A percentile compares a stretch with the other conserved stretches of the same genome.
Evolutionary conservation across 2,329 filamentous ascomycete species (phyloP).

Genomic region (Colletotrichum eremochloae): DNA sequence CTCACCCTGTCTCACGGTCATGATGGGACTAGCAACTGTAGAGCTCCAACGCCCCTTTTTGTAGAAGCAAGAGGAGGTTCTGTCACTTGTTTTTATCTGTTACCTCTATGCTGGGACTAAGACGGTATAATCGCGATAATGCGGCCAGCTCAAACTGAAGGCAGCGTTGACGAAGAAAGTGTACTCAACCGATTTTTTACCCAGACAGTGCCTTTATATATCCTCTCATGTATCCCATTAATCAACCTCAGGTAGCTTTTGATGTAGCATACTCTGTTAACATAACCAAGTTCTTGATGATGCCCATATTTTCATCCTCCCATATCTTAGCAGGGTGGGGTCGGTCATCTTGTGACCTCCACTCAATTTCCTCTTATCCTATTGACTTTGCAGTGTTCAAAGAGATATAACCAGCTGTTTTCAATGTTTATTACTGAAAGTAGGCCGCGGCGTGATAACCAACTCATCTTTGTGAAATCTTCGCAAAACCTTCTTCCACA

Average conservation of each 20-base stretch:
- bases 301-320: not conserved
- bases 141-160: not conserved
- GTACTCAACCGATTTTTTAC: not conserved
- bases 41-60: not conserved
- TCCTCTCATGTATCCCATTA: too few relatives aligned
- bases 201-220: not conserved
- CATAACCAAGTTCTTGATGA: not conserved
- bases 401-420: not conserved
- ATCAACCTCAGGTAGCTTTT: too few relatives aligned
- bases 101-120: not conserved
- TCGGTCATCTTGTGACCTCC: not conserved
- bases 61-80: not conserved
- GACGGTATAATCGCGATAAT: not conserved
- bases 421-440: not conserved
- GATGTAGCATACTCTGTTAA: not conserved
- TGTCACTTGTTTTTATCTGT: not conserved
- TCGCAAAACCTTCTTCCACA: not conserved
- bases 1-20: not conserved
- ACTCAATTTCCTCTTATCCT: not conserved
- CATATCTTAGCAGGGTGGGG: too few relatives aligned
- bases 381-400: not conserved
- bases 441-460: not conserved
- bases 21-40: not conserved
- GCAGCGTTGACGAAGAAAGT: not conserved
- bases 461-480: not conserved